Evolutionary conservation across 768 basidiomycete genomes (phyloP).

Genomic region (Botryobasidium botryosum): DNA sequence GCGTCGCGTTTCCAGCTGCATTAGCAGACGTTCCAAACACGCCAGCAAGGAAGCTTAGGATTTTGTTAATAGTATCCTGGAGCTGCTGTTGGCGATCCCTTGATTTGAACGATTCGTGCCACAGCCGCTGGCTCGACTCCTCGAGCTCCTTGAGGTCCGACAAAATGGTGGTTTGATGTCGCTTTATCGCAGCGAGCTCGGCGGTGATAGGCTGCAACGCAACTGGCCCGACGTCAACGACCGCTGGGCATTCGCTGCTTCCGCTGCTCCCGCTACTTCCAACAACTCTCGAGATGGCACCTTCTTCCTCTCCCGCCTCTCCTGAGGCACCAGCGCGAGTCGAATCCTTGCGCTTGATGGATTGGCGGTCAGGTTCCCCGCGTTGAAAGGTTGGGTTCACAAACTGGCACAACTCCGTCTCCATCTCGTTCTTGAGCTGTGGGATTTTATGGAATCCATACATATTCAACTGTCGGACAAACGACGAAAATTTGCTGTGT

Average conservation of each 20-base stretch:
- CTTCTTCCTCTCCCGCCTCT: constrained; percentile 5
- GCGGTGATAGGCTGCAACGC: constrained; percentile 67
- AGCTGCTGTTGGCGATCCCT: constrained; percentile 77
- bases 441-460: constrained; percentile 93
- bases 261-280: too few relatives aligned
- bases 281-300: neutral
- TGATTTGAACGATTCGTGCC: constrained; percentile 74
- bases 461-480: constrained; percentile 90
- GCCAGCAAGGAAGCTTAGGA: constrained; percentile 85
- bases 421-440: constrained; percentile 69
- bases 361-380: constrained; percentile 69
- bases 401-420: constrained; percentile 82
- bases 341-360: constrained; percentile 73
- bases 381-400: constrained; percentile 78
- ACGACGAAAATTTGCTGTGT: constrained; percentile 86
- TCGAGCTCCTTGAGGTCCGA: constrained; percentile 79
- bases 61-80: constrained; percentile 89
- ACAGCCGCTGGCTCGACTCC: constrained; percentile 71
- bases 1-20: too few relatives aligned
- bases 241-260: too few relatives aligned
- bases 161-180: constrained; percentile 85
- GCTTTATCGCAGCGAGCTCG: constrained; percentile 73
- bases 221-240: constrained; percentile 30
- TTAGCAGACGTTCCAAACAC: constrained; percentile 72
- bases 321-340: constrained; percentile 19